Evolutionary conservation across 2,329 filamentous ascomycete species (phyloP).

Genomic region (Colletotrichum filicis): DNA sequence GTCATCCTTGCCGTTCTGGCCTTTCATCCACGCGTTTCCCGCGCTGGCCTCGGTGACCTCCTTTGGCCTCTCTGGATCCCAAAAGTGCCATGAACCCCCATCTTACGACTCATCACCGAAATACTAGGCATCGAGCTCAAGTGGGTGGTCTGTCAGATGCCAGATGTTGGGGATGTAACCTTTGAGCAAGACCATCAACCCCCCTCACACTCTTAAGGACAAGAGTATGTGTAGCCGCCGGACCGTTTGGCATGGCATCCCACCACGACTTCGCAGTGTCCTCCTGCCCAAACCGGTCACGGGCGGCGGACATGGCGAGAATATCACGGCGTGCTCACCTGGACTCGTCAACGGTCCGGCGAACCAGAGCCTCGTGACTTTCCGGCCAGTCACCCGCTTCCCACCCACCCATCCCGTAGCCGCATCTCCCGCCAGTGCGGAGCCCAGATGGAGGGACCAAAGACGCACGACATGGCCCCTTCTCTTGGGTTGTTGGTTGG

Average conservation of each 20-base stretch:
- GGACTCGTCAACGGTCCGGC: conserved; percentile 19
- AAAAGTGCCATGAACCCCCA: neutral
- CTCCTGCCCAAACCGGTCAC: conserved; percentile 16
- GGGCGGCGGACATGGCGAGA: conserved; percentile 17
- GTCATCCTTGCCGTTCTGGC: neutral
- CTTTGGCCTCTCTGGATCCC: neutral
- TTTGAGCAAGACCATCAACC: no score
- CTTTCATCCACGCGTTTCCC: neutral
- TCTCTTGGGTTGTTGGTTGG: neutral
- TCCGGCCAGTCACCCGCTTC: conserved; percentile 13
- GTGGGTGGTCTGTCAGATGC: neutral
- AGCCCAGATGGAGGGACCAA: conserved; percentile 20
- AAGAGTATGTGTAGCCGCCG: neutral
- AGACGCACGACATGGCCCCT: neutral
- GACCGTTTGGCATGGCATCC: neutral
- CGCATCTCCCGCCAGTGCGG: conserved; percentile 13
- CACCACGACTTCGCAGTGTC: neutral
- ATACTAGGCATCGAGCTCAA: neutral
- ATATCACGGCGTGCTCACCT: conserved; percentile 23
- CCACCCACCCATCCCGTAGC: conserved; percentile 1
- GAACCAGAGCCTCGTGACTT: conserved; percentile 23
- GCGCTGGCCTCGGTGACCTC: neutral
- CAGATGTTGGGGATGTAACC: neutral
- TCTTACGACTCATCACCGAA: neutral
- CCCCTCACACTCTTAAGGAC: neutral